Base-by-base conservation (phyloP, 208 protist species). In the Leishmania turanica region DNA sequence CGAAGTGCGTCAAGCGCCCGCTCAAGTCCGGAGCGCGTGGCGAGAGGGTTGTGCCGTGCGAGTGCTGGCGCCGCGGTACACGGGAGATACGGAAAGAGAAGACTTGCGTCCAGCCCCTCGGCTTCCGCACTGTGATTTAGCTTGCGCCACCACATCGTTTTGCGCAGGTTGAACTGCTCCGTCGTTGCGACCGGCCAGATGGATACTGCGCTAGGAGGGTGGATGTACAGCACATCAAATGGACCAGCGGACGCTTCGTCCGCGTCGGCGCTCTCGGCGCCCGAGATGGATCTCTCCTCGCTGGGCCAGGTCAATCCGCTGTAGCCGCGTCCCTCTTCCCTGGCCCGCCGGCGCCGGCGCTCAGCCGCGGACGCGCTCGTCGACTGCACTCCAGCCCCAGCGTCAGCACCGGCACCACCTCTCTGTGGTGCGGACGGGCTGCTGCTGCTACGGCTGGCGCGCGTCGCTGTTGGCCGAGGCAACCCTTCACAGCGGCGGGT, bases 211-310 rank as follows among this genome's bases (percentile, higher is more conserved):
- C 71, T 56, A 0, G 81, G 81, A 15, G 81, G 81, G 51, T 85
- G 81, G 24, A 85, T 68, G 81, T 85, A 85, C 37, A 85, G 62
- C 7, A 85, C 71, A 72, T 85, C 70, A 27, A 85, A 85, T 1
- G 81, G 76, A 9, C 77, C 75, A 47, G 51, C 24, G 60, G 60
- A 34, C 31, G 27, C 37, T 40, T 40, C 54, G 24, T 49, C 37
- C 17, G 58, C 47, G 27, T 21, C 45, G n/a, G 21, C 58, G 60
- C 75, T 54, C n/a, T n/a, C 37, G 53, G 8, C 31, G 13, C 37
- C 74, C 9, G 24, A 66, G 7, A 11, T 4, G 1, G 27, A 4
- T 65, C 53, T 19, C 40, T n/a, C 42, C 13, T 78, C 77, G 68
- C 27, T 76, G 31, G 3, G 34, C 27, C 54, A 56, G 69, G 24